Conservation (phyloP, 805 yeast species). For the Ogataea salicorniae region DNA sequence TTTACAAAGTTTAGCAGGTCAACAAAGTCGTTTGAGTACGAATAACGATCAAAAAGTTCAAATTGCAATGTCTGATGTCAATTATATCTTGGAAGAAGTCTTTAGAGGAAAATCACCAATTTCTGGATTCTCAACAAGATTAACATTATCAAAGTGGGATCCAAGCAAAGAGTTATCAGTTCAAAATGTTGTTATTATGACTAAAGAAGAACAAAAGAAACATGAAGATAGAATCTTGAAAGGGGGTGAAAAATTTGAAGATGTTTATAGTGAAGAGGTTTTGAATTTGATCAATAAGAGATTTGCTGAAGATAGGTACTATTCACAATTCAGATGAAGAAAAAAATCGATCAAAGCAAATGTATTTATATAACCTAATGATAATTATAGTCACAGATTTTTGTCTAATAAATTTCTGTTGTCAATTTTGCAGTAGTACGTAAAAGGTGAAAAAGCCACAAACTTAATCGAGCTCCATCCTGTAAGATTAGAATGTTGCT, state of each 20-base stretch:
- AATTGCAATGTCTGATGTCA: conserved; percentile 64
- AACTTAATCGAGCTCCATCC: too few relatives aligned
- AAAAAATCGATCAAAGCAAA: too few relatives aligned
- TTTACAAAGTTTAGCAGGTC: conserved; percentile 79
- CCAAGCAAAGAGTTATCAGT: conserved; percentile 56
- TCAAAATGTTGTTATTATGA: conserved; percentile 82
- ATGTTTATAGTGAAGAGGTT: conserved; percentile 60
- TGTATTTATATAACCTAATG: too few relatives aligned
- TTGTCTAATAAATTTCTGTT: too few relatives aligned
- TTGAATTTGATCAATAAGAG: conserved; percentile 54
- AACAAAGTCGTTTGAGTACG: conserved; percentile 67
- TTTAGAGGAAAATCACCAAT: conserved; percentile 89
- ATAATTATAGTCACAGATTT: too few relatives aligned
- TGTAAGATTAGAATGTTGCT: too few relatives aligned
- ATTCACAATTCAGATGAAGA: conserved; percentile 46
- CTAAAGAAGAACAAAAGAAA: conserved; percentile 74
- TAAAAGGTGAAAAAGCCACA: too few relatives aligned
- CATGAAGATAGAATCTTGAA: conserved; percentile 75
- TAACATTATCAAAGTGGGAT: conserved; percentile 83
- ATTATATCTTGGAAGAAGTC: conserved; percentile 84
- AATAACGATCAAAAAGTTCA: conserved; percentile 72
- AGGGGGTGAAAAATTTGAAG: conserved; percentile 58
- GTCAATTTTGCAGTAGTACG: too few relatives aligned
- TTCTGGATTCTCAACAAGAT: conserved; percentile 73
- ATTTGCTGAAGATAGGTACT: conserved; percentile 70